These are phyloP conservation scores for Rhodotorula mucilaginosa DNA, from an alignment of 1,284 basidiomycete genomes.

Conservation along the genomic window DNA sequence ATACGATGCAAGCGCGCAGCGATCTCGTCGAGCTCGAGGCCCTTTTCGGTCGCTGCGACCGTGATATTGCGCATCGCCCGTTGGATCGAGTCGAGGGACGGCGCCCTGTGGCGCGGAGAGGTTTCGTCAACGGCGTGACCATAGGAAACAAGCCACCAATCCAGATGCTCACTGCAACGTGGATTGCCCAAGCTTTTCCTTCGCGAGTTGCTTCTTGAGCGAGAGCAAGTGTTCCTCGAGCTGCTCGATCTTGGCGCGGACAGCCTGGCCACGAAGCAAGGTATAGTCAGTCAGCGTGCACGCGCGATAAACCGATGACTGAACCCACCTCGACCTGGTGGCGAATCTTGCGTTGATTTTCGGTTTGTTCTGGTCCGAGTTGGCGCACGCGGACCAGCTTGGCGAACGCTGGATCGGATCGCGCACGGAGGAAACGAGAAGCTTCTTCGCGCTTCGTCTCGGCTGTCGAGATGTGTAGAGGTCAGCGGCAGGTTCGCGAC, in stretches of 20 bases:
- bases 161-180: constrained; percentile 58
- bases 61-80: constrained; percentile 81
- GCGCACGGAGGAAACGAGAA: constrained; percentile 68
- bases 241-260: constrained; percentile 69
- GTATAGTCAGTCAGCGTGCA: background rate
- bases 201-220: constrained; percentile 66
- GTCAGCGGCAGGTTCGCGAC: too few species aligned
- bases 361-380: constrained; percentile 83
- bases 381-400: constrained; percentile 73
- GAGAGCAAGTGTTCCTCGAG: constrained; percentile 69
- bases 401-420: constrained; percentile 71
- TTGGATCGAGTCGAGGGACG: constrained; percentile 76
- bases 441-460: constrained; percentile 72
- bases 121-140: background rate
- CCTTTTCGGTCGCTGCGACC: constrained; percentile 58
- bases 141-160: too few species aligned
- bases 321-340: constrained; percentile 62
- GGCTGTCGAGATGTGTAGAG: constrained; percentile 52
- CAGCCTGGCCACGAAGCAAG: constrained; percentile 52
- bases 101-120: constrained; percentile 57
- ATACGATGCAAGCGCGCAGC: constrained; percentile 60
- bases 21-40: constrained; percentile 60
- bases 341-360: constrained; percentile 72
- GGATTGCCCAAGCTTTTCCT: constrained; percentile 63
- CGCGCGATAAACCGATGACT: too few species aligned